Conservation (phyloP, 148 eudicot genomes). For the Heliamphora exappendiculata region DNA sequence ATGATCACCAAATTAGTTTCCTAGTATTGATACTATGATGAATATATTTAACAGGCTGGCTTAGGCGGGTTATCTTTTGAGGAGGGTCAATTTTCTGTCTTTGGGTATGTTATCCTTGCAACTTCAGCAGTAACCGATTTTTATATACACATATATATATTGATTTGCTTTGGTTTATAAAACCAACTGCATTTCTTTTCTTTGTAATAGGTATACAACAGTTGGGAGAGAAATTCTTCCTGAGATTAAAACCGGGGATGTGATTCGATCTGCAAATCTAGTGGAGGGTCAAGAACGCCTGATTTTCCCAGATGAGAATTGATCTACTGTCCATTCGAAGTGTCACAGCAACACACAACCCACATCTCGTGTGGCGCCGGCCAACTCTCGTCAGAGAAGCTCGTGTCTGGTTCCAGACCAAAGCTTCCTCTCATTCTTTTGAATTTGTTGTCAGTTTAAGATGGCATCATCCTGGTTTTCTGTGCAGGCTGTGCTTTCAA, state of each 20-base stretch:
- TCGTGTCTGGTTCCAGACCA: not conserved
- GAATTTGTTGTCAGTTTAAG: not conserved
- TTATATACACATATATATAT: not conserved
- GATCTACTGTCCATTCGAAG: slow-evolving; percentile 12
- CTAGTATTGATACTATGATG: not conserved
- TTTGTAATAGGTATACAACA: slow-evolving; percentile 55
- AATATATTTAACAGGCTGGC: slow-evolving; percentile 56
- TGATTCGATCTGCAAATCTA: slow-evolving; percentile 73
- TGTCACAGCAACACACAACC: too few relatives aligned
- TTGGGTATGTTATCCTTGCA: slow-evolving; percentile 62
- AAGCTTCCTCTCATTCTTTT: not conserved
- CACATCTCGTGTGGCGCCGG: too few relatives aligned
- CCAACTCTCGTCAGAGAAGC: too few relatives aligned
- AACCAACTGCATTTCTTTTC: not conserved
- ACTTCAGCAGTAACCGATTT: not conserved
- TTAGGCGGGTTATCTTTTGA: slow-evolving; percentile 93
- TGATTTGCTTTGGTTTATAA: not conserved
- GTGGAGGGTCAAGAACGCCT: slow-evolving; percentile 89
- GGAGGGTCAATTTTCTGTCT: slow-evolving; percentile 96
- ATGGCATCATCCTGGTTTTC: slow-evolving; percentile 1
- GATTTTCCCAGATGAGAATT: slow-evolving; percentile 49
- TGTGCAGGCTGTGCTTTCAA: not conserved
- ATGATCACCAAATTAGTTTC: not conserved
- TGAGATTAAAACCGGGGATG: slow-evolving; percentile 79
- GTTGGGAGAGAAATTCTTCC: slow-evolving; percentile 68